Evolutionary conservation across 2,329 filamentous ascomycete genomes (phyloP).

Genomic region (Fusarium nisikadoi): DNA sequence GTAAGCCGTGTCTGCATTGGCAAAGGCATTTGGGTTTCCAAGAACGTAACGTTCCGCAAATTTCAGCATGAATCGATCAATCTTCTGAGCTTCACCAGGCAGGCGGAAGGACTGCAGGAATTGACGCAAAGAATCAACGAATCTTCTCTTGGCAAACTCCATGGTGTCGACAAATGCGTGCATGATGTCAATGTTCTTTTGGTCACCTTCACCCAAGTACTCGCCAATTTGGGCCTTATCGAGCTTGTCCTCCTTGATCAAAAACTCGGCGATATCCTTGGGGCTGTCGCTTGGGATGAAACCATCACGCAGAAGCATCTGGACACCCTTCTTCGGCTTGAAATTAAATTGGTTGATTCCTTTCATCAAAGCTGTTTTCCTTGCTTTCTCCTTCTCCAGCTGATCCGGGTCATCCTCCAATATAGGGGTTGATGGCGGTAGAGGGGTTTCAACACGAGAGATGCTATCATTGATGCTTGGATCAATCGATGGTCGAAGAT

Average conservation of each 20-base stretch:
- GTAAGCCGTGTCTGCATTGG: slow-evolving; percentile 97
- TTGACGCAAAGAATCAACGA: slow-evolving; percentile 89
- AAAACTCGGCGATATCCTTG: slow-evolving; percentile 84
- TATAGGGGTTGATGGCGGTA: slow-evolving; percentile 72
- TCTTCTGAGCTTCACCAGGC: slow-evolving; percentile 97
- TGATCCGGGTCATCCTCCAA: slow-evolving; percentile 91
- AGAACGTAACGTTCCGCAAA: slow-evolving; percentile 96
- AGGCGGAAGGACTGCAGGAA: slow-evolving; percentile 96
- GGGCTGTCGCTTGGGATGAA: slow-evolving; percentile 86
- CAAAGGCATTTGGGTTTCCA: slow-evolving; percentile 96
- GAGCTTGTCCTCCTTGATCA: slow-evolving; percentile 82
- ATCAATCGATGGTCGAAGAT: slow-evolving; percentile 73
- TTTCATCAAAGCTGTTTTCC: slow-evolving; percentile 91
- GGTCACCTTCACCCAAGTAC: slow-evolving; percentile 91
- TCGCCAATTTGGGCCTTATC: slow-evolving; percentile 95
- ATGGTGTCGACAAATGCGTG: slow-evolving; percentile 96
- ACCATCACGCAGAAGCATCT: slow-evolving; percentile 81
- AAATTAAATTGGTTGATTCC: slow-evolving; percentile 95
- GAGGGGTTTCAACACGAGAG: slow-evolving; percentile 69
- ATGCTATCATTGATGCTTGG: slow-evolving; percentile 69
- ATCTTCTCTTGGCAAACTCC: slow-evolving; percentile 91
- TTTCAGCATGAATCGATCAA: slow-evolving; percentile 99
- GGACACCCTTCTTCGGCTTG: slow-evolving; percentile 95
- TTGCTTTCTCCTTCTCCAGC: slow-evolving; percentile 92
- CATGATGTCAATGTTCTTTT: slow-evolving; percentile 96